Base-by-base conservation (phyloP, 345 rosid genomes). In the Euphorbia pulcherrima region DNA sequence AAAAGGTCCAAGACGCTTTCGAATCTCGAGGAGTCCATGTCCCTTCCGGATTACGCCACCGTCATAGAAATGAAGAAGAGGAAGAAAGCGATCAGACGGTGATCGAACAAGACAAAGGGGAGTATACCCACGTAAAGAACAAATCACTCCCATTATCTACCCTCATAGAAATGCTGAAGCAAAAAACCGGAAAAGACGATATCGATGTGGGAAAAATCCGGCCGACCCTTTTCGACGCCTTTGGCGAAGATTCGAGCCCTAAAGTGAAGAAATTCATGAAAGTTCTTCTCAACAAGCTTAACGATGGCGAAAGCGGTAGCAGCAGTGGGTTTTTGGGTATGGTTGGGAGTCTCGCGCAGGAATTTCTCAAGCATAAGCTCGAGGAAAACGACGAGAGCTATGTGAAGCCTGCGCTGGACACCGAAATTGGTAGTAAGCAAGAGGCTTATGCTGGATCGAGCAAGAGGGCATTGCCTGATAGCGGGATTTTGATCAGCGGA, bases 251-350 rank as follows among this genome's bases (percentile, higher is more conserved):
- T 66, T 67, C 98, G 29, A 85, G 91, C 60, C 97, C 98, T 50
- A 90, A 94, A 75, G 90, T 90, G 72, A 94, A 94, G 88, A 94
- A 94, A 74, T 90, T 94, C 68, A 91, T 94, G 99, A 89, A 91
- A 53, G 83, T 91, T 57, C 75, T 94, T 23, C 47, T 88, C 70
- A 71, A 72, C 78, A 94, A 90, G 60, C 83, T 90, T 7, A 73
- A 80, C 17, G 72, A 46, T 27, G 85, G 77, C 10, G 77, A 72
- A 53, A 75, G 78, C 20, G 84, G 84, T 17, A 77, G 78, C 53
- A 86, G 98, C 57, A 86, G 98, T 57, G 94, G 92, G 30, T 71
- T 93, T 74, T 26, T 89, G 64, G 99, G 98, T 44, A 82, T 85
- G 86, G 86, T 90, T 21, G 97, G 98, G 14, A 74, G 74, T 48